Evolutionary conservation across 2,329 filamentous ascomycete genomes (phyloP), one percentile per base, ranked within the genome.

Genomic region (Beauveria varroae): DNA sequence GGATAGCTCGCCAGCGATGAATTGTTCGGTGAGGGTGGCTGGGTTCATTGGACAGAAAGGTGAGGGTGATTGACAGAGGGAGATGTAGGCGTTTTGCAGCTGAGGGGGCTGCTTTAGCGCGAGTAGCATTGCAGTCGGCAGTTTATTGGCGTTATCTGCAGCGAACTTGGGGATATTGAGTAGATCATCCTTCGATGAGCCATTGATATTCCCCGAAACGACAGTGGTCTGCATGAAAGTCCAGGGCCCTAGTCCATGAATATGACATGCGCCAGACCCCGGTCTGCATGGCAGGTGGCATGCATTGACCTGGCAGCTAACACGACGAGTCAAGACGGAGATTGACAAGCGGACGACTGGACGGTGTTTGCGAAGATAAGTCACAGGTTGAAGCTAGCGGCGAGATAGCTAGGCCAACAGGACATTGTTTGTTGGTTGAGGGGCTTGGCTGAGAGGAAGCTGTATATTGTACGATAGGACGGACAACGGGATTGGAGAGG

Each of bases 251-350:
- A 46, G 44, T 50, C 30, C 34, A 37, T 37, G 34, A 40, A 34
- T 18, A 50, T 57, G 55, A 50, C 46, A 50, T 50, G 55, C 55
- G 22, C 44, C 55, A 50, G 30, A 57, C 55, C 55, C 55, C 3
- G 16, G 50, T 34, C 30, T 41, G 50, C 50, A 53, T 53, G 50
- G 50, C 50, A 53, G 40, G 51, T 22, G 44, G 46, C 46, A 16
- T 50, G 34, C 30, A 57, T 37, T 22, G 26, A 46, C 34, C 50
- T 34, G 44, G 34, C 55, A 50, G 55, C 44, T 57, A 50, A 41
- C 22, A 41, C 30, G 46, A 41, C 22, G 55, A 22, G 50, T 57
- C 44, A 49, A 22, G 10, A 22, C 20, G 49, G 46, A 28, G 20
- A 9, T 16, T 53, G 16, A 14, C 34, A 40, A 16, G 34, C 6